Conservation (phyloP, 768 basidiomycete species). For the Roridomyces roridus region DNA sequence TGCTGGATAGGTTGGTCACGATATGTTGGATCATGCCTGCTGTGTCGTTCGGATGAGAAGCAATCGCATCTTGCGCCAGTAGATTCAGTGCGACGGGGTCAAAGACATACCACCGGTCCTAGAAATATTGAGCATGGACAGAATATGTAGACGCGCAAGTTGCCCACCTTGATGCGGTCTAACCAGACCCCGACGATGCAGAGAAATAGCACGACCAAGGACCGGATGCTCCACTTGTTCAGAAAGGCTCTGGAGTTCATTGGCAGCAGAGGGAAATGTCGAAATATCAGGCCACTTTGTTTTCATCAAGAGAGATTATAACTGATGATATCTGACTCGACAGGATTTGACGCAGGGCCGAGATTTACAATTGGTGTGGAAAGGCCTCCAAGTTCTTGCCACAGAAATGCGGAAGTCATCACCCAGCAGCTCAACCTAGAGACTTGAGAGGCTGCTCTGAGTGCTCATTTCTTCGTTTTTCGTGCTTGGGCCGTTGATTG, state of each 20-base stretch:
- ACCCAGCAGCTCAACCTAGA: no score
- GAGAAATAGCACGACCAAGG: constrained; percentile 1
- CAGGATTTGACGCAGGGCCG: no score
- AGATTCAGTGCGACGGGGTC: constrained; percentile 74
- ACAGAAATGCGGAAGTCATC: no score
- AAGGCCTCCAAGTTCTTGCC: no score
- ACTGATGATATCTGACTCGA: no score
- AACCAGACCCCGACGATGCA: constrained; percentile 1
- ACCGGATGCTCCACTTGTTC: constrained; percentile 5
- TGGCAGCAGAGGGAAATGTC: no score
- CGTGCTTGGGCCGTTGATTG: no score
- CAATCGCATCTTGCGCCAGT: constrained; percentile 77
- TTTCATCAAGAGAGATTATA: no score
- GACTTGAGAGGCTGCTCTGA: no score
- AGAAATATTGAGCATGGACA: background rate
- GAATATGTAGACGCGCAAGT: background rate
- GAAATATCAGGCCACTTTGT: no score
- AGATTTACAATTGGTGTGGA: no score
- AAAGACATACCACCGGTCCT: constrained; percentile 43
- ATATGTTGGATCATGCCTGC: constrained; percentile 82
- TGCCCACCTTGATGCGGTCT: constrained; percentile 10
- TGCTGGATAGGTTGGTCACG: constrained; percentile 74
- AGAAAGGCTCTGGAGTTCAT: background rate
- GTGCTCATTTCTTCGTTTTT: no score
- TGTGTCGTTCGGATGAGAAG: constrained; percentile 55